Evolutionary conservation across 805 yeast species (phyloP), one percentile per base, ranked within the genome.

Genomic region (Teunomyces pallodes): DNA sequence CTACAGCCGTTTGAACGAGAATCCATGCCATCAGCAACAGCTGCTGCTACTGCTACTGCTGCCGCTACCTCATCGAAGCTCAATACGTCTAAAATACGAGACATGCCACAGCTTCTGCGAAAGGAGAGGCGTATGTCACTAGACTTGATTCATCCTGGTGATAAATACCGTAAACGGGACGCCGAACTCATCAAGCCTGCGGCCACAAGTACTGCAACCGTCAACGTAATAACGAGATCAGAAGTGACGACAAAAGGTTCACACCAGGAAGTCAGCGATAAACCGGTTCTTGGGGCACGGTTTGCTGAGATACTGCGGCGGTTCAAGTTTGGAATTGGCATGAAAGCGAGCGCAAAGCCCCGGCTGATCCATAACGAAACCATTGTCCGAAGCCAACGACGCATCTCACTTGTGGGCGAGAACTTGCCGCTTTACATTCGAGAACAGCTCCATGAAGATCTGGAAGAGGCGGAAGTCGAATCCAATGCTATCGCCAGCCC

Each of bases 321-420:
- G 47, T 43, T 61, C 30, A 52, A 48, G 48, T 46, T 53, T 32
- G 50, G 46, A 24, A 47, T 47, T 17, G 47, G 36, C 28, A 42
- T 27, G 45, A 45, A 48, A 36, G 16, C 35, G 13, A 40, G 24
- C 4, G 6, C 6, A 20, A 20, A 20, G 24, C 24, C 24, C 24
- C 24, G 24, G 6, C 24, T 20, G 24, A 20, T 20, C 24, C 24
- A 20, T 20, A 20, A 20, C 24, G 24, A 20, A 20, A 20, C 24
- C 6, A 20, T 20, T 20, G 24, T 20, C 24, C 35, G 43, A 42
- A 30, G 46, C 17, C 35, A 46, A 10, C 54, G 72, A 52, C 54
- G 76, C 39, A 47, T 52, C 24, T 71, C 76, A 4, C 39, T 72
- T 36, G 72, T 72, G 17, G 72, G 68, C 2, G 70, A 67, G 31